phyloP scores from a whole-genome alignment of 768 basidiomycete genomes.

The Sarcodon aspratus region DNA sequence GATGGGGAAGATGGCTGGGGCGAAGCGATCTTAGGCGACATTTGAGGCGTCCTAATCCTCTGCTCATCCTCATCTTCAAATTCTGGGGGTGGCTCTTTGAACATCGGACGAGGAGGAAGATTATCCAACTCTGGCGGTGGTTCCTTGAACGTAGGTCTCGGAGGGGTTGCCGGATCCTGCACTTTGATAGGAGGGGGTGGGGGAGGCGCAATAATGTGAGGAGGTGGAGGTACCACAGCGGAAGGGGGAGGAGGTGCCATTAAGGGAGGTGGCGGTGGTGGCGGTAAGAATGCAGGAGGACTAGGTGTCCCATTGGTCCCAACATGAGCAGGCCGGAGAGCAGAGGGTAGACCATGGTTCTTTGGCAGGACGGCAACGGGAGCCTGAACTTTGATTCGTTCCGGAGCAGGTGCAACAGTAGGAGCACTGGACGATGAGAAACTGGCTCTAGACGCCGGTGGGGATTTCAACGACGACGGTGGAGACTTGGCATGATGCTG shows the following conservation, averaged over 20 bases:
- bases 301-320: slow-evolving; percentile 1
- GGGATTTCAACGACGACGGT: slow-evolving; percentile 6
- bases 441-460: slow-evolving; percentile 14
- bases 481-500: slow-evolving; percentile 19
- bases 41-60: slow-evolving; percentile 9
- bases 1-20: slow-evolving; percentile 6
- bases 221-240: slow-evolving; percentile 7
- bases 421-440: slow-evolving; percentile 12
- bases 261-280: neutral
- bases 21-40: slow-evolving; percentile 10
- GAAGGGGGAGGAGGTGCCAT: neutral
- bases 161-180: slow-evolving; percentile 12
- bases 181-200: slow-evolving; percentile 3
- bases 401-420: slow-evolving; percentile 4
- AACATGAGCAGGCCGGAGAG: slow-evolving; percentile 1
- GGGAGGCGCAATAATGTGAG: slow-evolving; percentile 3
- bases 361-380: slow-evolving; percentile 2
- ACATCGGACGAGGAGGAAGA: slow-evolving; percentile 27
- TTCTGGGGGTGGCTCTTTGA: slow-evolving; percentile 24
- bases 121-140: slow-evolving; percentile 51
- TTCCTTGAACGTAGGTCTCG: slow-evolving; percentile 42
- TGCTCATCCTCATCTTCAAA: slow-evolving; percentile 6
- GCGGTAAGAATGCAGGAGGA: neutral
- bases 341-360: slow-evolving; percentile 7
- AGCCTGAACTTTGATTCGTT: neutral